Conservation (phyloP, 2,329 filamentous ascomycete genomes). For the Tolypocladium paradoxum region DNA sequence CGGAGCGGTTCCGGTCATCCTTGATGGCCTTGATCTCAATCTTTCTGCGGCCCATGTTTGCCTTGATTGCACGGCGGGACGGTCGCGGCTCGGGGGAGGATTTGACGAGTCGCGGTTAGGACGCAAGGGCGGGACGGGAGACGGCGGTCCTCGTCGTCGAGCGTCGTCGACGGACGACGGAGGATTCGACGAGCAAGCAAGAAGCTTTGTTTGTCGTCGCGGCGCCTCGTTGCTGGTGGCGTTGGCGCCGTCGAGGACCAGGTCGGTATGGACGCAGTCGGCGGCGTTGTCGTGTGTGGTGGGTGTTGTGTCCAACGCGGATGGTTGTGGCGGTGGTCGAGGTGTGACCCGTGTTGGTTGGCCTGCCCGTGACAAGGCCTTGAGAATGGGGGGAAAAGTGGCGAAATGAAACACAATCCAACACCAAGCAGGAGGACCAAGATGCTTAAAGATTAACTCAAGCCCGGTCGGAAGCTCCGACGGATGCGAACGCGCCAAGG, state of each 20-base stretch:
- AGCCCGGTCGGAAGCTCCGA: not conserved
- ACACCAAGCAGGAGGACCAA: constrained; percentile 1
- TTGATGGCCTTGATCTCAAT: constrained; percentile 99
- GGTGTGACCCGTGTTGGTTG: not conserved
- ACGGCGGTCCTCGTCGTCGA: not conserved
- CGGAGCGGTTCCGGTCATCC: constrained; percentile 93
- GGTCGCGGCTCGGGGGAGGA: not conserved
- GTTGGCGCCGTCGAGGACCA: not conserved
- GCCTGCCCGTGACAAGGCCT: too few species aligned
- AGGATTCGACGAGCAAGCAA: not conserved
- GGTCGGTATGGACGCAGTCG: not conserved
- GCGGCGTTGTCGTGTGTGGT: not conserved
- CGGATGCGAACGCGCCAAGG: not conserved
- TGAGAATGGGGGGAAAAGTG: constrained; percentile 3
- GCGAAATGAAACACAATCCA: constrained; percentile 4
- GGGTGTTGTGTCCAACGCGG: not conserved
- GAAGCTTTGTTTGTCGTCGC: not conserved
- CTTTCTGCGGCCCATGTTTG: constrained; percentile 86
- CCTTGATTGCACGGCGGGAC: not conserved
- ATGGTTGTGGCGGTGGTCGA: not conserved
- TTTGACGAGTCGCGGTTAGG: not conserved
- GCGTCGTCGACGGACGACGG: not conserved
- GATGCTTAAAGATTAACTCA: constrained; percentile 1
- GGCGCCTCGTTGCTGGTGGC: not conserved
- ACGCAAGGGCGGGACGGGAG: not conserved